Evolutionary conservation across 176 grass and related monocot genomes (phyloP).

Genomic region (Carex parvula): DNA sequence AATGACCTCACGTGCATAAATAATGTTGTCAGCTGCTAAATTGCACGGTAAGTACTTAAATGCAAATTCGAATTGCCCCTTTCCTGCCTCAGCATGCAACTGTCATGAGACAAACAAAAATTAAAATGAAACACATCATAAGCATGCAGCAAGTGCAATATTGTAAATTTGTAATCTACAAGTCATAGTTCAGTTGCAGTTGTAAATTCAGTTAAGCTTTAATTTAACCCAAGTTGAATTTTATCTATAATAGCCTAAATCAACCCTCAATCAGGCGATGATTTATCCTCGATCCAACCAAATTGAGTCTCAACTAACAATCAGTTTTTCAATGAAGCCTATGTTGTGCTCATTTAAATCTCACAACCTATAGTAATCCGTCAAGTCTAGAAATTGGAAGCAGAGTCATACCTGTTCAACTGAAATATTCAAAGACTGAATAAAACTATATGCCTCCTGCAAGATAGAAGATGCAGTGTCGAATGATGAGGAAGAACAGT

Average conservation of each 20-base stretch:
- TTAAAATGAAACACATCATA: neutral
- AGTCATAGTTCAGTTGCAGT: neutral
- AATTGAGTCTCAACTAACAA: neutral
- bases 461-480: conserved; percentile 68
- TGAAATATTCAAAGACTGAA: conserved; percentile 60
- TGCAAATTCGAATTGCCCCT: conserved; percentile 91
- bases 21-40: conserved; percentile 90
- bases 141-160: neutral
- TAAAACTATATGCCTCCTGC: conserved; percentile 71
- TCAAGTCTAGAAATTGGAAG: neutral
- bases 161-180: neutral
- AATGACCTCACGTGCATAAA: conserved; percentile 89
- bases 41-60: conserved; percentile 68
- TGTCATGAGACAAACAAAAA: conserved; percentile 17
- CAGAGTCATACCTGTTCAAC: conserved; percentile 62
- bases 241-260: neutral
- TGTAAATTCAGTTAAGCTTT: neutral
- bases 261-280: neutral
- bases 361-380: neutral
- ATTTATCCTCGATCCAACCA: neutral
- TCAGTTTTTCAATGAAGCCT: neutral
- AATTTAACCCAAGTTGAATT: neutral
- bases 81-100: conserved; percentile 91
- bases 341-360: neutral
- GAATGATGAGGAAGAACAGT: conserved; percentile 84